Conservation (phyloP, 2,329 filamentous ascomycete species). For the Xylariales sp. region DNA sequence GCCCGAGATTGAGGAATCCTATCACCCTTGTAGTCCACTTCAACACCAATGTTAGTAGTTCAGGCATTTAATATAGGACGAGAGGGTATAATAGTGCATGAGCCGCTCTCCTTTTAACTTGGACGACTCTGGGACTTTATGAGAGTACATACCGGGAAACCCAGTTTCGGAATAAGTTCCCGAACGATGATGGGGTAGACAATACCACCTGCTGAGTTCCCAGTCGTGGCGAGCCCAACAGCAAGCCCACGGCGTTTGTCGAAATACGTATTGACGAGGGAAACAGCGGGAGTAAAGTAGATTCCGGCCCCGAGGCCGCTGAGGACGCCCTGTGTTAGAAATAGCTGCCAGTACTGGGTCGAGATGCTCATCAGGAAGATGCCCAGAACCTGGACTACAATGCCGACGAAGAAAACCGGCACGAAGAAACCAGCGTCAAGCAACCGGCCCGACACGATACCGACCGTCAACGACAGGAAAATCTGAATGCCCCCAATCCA, state of each 20-base stretch:
- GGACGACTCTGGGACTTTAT: not conserved
- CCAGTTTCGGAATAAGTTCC: constrained; percentile 47
- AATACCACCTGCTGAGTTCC: constrained; percentile 66
- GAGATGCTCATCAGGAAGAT: constrained; percentile 58
- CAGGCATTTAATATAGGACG: not conserved
- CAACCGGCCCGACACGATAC: constrained; percentile 56
- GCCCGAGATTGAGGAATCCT: constrained; percentile 77
- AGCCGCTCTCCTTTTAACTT: not conserved
- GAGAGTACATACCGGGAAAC: constrained; percentile 43
- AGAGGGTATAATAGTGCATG: not conserved
- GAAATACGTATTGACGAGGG: constrained; percentile 73
- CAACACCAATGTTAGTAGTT: constrained; percentile 15
- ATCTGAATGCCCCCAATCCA: constrained; percentile 60
- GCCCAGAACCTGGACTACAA: constrained; percentile 56
- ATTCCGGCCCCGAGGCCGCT: constrained; percentile 65
- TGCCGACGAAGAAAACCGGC: constrained; percentile 53
- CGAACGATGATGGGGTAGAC: constrained; percentile 60
- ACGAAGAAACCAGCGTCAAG: constrained; percentile 59
- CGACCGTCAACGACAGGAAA: constrained; percentile 57
- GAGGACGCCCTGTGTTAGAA: constrained; percentile 62
- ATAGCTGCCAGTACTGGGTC: constrained; percentile 60
- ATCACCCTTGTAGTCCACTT: constrained; percentile 50
- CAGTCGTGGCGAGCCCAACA: constrained; percentile 68
- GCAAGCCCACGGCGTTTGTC: constrained; percentile 64
- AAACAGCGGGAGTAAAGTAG: constrained; percentile 67